Conservation (phyloP, 75 land plant species). For the Cunninghamia lanceolata region DNA sequence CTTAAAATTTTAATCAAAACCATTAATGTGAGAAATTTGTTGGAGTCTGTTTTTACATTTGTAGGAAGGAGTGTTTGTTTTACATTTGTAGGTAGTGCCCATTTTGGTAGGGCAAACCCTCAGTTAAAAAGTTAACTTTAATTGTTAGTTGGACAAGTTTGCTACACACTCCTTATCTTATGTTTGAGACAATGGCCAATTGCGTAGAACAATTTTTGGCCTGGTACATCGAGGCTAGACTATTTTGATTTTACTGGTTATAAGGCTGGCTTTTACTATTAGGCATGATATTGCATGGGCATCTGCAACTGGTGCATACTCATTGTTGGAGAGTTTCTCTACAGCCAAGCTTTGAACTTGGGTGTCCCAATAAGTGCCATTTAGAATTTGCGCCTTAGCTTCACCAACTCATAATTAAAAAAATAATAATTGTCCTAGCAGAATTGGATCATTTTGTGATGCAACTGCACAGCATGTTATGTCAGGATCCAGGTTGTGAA, state of each 20-base stretch:
- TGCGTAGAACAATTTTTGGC: not conserved
- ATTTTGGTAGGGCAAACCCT: not conserved
- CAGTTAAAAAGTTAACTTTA: too few species aligned
- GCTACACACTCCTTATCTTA: not conserved
- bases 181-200: not conserved
- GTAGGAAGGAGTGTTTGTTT: not conserved
- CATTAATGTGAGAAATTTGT: not conserved
- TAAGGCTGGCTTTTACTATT: not conserved
- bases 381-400: not conserved
- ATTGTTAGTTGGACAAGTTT: not conserved
- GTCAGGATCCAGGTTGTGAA: not conserved
- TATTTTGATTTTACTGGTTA: not conserved
- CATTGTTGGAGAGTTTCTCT: not conserved
- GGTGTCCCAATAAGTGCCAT: not conserved
- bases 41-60: too few species aligned
- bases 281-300: not conserved
- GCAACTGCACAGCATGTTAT: not conserved
- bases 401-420: not conserved
- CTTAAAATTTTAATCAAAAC: too few species aligned
- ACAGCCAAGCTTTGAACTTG: not conserved
- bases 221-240: not conserved
- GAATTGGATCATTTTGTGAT: not conserved
- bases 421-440: not conserved
- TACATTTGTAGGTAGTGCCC: not conserved
- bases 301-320: not conserved